Base-by-base conservation (phyloP, 768 basidiomycete genomes). In the Amanita rimosa region DNA sequence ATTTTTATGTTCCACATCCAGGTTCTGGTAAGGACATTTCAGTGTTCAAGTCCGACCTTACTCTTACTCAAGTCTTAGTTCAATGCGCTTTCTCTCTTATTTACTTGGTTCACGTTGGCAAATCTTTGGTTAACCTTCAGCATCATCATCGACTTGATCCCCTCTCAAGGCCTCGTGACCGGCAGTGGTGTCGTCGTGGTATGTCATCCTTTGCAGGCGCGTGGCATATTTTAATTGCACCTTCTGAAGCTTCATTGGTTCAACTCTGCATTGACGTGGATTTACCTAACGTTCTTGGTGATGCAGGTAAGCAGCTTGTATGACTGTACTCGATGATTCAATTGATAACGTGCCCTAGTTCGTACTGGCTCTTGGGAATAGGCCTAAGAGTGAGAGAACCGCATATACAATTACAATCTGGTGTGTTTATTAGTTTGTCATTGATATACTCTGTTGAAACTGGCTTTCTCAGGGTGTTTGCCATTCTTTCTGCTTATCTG, bases 1-100 rank as follows among this genome's bases (percentile, higher is more conserved):
- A 74, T 95, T 44, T 97, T 95, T 66, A 76, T 97, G 72, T 81
- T 99, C 64, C 94, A 97, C 60, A 59, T 99, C 44, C 95, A 98
- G 65, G 93, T 82, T 36, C 51, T 97, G 48, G 90, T 91, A 62
- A 53, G 83, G 72, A 29, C 22, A 11, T 14, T 36, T 16, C 19
- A 16, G 27, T 59, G 35, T 40, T 36, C 16, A 22, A 22, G 27
- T 26, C 34, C 11, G 9, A 33, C 16, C 27, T 42, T 5, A 38
- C 34, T 27, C 27, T 6, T 14, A 31, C 31, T 13, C 13, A 8
- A 1, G 16, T 40, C 46, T 6, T 49, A 91, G 86, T 94, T 92
- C 64, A 93, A 92, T 64, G 57, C 91, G 44, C 79, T 88, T 61
- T 83, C 77, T 26, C 72, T 97, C 51, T 57, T 93, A 54, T 94